Conservation (phyloP, 116 monocot genomes). For the Cymodocea nodosa region DNA sequence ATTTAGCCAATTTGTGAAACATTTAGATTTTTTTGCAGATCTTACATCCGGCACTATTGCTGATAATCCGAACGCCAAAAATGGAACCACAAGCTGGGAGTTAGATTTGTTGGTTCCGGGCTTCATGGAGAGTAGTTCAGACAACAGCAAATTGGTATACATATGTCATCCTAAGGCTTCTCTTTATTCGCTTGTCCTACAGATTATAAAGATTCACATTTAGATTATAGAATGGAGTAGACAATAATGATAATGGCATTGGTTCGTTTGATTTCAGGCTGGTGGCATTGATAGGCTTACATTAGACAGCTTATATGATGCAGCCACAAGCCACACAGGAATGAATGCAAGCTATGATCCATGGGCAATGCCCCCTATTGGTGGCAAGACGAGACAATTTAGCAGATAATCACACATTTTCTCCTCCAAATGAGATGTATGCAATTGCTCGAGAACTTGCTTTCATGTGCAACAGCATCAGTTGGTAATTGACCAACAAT, state of each 20-base stretch:
- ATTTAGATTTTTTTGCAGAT: constrained; percentile 6
- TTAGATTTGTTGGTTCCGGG: constrained; percentile 39
- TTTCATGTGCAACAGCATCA: constrained; percentile 1
- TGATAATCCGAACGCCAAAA: constrained; percentile 5
- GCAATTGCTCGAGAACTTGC: neutral
- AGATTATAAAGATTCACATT: neutral
- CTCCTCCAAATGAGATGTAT: neutral
- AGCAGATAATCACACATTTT: neutral
- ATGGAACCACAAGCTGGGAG: constrained; percentile 37
- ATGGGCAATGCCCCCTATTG: neutral
- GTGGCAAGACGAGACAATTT: neutral
- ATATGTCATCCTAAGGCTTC: neutral
- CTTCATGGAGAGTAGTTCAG: constrained; percentile 25
- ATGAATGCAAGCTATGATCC: constrained; percentile 3
- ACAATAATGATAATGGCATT: neutral
- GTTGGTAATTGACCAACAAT: neutral
- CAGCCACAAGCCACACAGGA: neutral
- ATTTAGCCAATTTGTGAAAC: neutral
- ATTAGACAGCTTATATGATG: constrained; percentile 52
- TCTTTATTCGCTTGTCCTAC: neutral
- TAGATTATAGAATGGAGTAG: too few species aligned
- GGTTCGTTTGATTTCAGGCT: constrained; percentile 22
- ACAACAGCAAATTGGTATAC: constrained; percentile 43
- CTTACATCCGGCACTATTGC: constrained; percentile 3
- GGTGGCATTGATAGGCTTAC: constrained; percentile 49